Evolutionary conservation across 2,329 filamentous ascomycete species (phyloP), one percentile per base, ranked within the genome.

Genomic region (Scedosporium minutisporum): DNA sequence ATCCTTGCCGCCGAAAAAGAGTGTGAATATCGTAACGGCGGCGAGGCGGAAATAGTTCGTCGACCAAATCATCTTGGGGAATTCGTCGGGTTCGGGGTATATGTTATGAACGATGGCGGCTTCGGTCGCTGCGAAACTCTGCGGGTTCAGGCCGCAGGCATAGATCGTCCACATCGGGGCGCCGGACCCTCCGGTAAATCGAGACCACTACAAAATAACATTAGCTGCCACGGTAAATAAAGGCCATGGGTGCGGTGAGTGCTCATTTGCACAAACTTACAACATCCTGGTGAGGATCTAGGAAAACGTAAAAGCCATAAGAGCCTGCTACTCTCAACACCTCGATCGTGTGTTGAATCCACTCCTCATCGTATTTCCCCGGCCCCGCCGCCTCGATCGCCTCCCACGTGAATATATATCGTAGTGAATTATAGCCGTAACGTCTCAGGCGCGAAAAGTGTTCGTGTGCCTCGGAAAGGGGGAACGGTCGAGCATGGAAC

Each of bases 1-100:
- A 69, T 96, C 91, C 66, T 81, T 86, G 42, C 95, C 95, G 7
- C 83, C 93, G 73, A 96, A 99, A 77, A 96, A 99, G 60, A 97
- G 77, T 0, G 93, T 96, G 72, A 97, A 97, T 68, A 97, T 91
- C 57, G 91, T 93, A 67, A 93, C 91, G 59, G 88, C 90, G 2
- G 89, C 93, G 59, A 97, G 80, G 25, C 95, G 85, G 65, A 86
- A 89, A 74, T 99, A 99, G 72, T 99, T 99, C 60, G 96, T 97
- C 16, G 93, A 92, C 95, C 95, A 99, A 63, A 97, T 93, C 96
- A 99, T 99, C 77, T 97, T 97, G 25, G 95, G 95, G 67, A 93
- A 99, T 1, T 87, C 82, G 27, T 87, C 87, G 7, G 93, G 91
- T 21, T 96, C 84, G 9, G 90, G 87, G 71, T 91, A 97, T 1